Evolutionary conservation across 208 protist genomes (phyloP).

Genomic region (Porcisia deanei): DNA sequence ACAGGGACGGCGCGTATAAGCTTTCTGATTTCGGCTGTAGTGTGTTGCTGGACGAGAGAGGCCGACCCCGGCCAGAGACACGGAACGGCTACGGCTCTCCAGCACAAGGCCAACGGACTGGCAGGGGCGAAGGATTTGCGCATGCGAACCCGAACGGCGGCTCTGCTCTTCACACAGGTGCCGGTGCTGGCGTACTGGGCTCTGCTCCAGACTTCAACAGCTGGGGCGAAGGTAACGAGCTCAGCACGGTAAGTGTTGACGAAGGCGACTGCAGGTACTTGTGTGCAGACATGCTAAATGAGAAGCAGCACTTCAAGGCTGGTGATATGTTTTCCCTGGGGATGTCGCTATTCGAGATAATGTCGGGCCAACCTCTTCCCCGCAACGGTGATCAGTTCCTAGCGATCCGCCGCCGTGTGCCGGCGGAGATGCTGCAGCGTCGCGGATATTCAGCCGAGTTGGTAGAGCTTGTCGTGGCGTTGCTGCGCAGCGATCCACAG

Average conservation of each 20-base stretch:
- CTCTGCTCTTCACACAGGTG: background rate
- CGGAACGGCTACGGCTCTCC: conserved; percentile 21
- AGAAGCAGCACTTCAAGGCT: conserved; percentile 75
- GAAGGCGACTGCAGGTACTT: conserved; percentile 93
- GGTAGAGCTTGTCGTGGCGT: conserved; percentile 44
- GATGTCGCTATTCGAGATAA: conserved; percentile 91
- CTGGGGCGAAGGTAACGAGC: conserved; percentile 40
- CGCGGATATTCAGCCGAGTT: conserved; percentile 69
- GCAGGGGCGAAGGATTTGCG: background rate
- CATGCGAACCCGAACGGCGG: conserved; percentile 5
- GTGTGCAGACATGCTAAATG: conserved; percentile 91
- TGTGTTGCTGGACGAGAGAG: conserved; percentile 63
- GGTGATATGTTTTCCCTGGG: conserved; percentile 93
- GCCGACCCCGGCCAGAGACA: conserved; percentile 39
- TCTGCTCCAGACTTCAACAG: conserved; percentile 5
- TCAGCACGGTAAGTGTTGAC: conserved; percentile 79
- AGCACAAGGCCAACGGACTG: background rate
- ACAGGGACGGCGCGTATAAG: conserved; percentile 74
- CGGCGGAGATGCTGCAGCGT: conserved; percentile 36
- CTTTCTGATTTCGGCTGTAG: conserved; percentile 94
- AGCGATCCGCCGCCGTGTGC: conserved; percentile 58
- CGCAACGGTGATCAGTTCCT: conserved; percentile 73
- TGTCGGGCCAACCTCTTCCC: conserved; percentile 76
- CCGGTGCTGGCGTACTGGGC: background rate
- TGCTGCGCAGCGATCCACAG: conserved; percentile 61